phyloP scores from a whole-genome alignment of 2,329 filamentous ascomycete species.

The Catunica adiposa region DNA sequence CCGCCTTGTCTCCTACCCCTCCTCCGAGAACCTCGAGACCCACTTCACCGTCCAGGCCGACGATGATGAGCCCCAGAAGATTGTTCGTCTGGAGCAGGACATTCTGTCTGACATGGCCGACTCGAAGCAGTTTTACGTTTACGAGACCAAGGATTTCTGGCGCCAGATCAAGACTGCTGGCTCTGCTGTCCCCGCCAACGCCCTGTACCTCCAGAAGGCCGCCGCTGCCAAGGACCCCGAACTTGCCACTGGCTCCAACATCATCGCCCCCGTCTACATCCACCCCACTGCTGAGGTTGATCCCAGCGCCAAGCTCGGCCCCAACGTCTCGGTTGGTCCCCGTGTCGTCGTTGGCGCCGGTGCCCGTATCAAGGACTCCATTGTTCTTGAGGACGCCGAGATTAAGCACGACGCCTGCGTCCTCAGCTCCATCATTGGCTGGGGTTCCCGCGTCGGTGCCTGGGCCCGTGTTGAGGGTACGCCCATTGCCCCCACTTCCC shows the following conservation, averaged over 20 bases:
- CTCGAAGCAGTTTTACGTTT: slow-evolving; percentile 94
- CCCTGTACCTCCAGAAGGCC: slow-evolving; percentile 88
- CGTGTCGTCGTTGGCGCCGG: slow-evolving; percentile 71
- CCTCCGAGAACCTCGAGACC: slow-evolving; percentile 77
- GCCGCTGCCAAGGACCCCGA: slow-evolving; percentile 49
- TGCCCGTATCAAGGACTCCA: slow-evolving; percentile 84
- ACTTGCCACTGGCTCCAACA: slow-evolving; percentile 70
- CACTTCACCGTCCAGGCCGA: slow-evolving; percentile 40
- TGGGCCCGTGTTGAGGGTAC: slow-evolving; percentile 97
- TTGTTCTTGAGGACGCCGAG: slow-evolving; percentile 86
- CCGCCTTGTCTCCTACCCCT: slow-evolving; percentile 85
- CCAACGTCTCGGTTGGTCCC: slow-evolving; percentile 93
- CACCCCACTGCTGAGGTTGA: slow-evolving; percentile 83
- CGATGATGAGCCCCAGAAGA: slow-evolving; percentile 63
- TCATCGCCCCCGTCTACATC: slow-evolving; percentile 86
- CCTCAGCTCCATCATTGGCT: slow-evolving; percentile 89
- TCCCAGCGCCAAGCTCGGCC: slow-evolving; percentile 87
- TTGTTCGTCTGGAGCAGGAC: slow-evolving; percentile 91
- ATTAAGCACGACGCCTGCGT: slow-evolving; percentile 95
- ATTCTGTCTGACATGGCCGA: slow-evolving; percentile 90
- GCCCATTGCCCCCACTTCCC: slow-evolving; percentile 70
- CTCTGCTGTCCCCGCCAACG: slow-evolving; percentile 90
- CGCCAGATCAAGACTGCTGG: slow-evolving; percentile 99
- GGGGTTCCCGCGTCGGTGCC: slow-evolving; percentile 89
- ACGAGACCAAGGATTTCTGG: slow-evolving; percentile 99